These are phyloP conservation scores for Cytauxzoon felis DNA, from an alignment of 169 alveolate species.

Conservation along the genomic window DNA sequence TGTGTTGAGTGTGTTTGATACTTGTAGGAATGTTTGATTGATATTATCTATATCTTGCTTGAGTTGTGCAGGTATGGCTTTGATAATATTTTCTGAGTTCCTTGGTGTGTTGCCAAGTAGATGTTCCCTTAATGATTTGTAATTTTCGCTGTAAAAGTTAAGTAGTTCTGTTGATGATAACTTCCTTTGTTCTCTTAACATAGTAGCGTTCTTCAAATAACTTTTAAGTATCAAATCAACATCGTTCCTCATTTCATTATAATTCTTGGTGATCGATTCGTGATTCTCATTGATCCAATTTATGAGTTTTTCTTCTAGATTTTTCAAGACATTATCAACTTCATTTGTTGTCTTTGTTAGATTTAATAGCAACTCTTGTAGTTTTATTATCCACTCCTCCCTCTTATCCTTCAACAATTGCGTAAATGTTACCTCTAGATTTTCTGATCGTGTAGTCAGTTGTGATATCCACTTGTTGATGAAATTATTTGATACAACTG, in stretches of 20 bases:
- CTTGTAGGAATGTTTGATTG: constrained; percentile 9
- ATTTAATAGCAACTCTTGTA: constrained; percentile 42
- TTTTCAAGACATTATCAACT: constrained; percentile 9
- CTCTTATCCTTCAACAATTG: constrained; percentile 64
- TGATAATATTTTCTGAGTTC: constrained; percentile 35
- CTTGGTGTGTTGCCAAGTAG: constrained; percentile 51
- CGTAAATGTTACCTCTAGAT: constrained; percentile 60
- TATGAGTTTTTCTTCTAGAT: neutral
- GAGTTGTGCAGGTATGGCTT: constrained; percentile 17
- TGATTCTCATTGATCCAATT: constrained; percentile 33
- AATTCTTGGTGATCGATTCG: constrained; percentile 7
- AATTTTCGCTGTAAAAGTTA: constrained; percentile 42
- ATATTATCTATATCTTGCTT: constrained; percentile 11
- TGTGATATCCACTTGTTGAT: constrained; percentile 70
- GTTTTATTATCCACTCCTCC: constrained; percentile 69
- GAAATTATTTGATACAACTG: constrained; percentile 57
- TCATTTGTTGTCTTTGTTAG: constrained; percentile 11
- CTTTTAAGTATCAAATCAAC: constrained; percentile 19
- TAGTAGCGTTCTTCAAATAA: constrained; percentile 26
- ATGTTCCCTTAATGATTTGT: constrained; percentile 17
- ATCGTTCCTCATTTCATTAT: constrained; percentile 17
- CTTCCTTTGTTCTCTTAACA: constrained; percentile 43
- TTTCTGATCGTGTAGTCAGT: constrained; percentile 53
- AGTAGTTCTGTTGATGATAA: constrained; percentile 16
- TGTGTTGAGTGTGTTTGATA: neutral